Percentiles rank a stretch among this genome's conserved stretches.
Conservation (phyloP, 805 yeast genomes). For the Metschnikowia lachancei region DNA sequence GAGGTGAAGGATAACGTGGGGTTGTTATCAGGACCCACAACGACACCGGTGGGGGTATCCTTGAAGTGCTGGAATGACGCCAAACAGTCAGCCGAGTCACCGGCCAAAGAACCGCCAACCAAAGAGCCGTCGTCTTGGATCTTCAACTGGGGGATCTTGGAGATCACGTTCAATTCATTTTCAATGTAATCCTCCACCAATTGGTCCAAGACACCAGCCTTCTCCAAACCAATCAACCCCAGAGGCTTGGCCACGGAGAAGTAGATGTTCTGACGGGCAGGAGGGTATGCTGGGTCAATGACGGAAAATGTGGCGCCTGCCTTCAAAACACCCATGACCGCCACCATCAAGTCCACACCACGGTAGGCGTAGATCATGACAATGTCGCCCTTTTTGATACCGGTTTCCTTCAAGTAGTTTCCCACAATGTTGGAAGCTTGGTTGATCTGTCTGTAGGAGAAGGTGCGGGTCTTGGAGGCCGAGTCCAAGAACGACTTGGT, state of each 20-base stretch:
- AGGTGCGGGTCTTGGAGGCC: constrained; percentile 57
- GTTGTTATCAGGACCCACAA: constrained; percentile 96
- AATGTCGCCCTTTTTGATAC: constrained; percentile 86
- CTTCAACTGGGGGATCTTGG: constrained; percentile 75
- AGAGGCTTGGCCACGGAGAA: constrained; percentile 89
- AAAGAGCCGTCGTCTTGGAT: constrained; percentile 73
- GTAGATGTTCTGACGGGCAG: constrained; percentile 93
- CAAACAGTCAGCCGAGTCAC: constrained; percentile 46
- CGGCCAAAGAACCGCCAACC: constrained; percentile 50
- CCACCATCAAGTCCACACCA: constrained; percentile 94
- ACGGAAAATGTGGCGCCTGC: constrained; percentile 99
- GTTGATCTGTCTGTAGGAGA: constrained; percentile 83
- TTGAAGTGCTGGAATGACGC: constrained; percentile 44
- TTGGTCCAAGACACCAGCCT: constrained; percentile 81
- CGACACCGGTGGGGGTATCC: constrained; percentile 72
- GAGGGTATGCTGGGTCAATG: constrained; percentile 98
- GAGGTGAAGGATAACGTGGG: constrained; percentile 96
- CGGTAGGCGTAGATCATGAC: constrained; percentile 98
- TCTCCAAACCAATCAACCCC: constrained; percentile 84
- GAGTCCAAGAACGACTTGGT: constrained; percentile 69
- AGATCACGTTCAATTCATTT: constrained; percentile 66
- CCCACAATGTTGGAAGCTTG: constrained; percentile 93
- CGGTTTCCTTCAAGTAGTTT: constrained; percentile 75
- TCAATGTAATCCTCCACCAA: constrained; percentile 76
- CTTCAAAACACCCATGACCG: constrained; percentile 95